These are phyloP conservation scores for Lolium rigidum DNA, from an alignment of 176 grass and related monocot species.

Conservation along the genomic window DNA sequence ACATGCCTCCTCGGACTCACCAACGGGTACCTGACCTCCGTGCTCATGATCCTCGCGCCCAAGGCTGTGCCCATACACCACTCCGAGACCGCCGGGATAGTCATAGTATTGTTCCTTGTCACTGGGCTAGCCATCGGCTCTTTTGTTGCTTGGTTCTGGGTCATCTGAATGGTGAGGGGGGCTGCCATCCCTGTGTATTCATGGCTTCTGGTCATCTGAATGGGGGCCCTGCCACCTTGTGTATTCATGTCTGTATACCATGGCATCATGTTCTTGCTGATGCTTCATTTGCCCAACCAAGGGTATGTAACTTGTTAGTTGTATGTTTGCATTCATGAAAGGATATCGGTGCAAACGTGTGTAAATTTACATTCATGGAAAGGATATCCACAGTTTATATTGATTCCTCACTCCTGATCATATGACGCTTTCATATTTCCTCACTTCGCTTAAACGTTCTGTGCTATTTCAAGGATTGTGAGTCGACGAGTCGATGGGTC, in stretches of 20 bases:
- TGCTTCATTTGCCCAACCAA: constrained; percentile 40
- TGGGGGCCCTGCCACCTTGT: neutral
- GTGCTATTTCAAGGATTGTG: no score
- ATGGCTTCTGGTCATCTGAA: constrained; percentile 18
- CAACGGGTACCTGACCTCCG: constrained; percentile 82
- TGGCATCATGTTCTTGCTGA: neutral
- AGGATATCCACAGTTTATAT: neutral
- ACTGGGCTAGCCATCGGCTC: constrained; percentile 75
- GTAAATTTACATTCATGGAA: constrained; percentile 34
- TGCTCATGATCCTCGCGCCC: constrained; percentile 91
- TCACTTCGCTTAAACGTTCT: neutral
- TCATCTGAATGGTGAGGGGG: constrained; percentile 50
- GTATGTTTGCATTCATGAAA: constrained; percentile 32
- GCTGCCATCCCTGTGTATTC: constrained; percentile 19
- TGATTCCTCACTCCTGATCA: neutral
- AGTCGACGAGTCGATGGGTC: no score
- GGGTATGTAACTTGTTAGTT: constrained; percentile 33
- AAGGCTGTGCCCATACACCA: constrained; percentile 91
- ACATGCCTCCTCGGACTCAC: constrained; percentile 81
- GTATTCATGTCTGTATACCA: constrained; percentile 25
- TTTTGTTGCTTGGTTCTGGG: constrained; percentile 87
- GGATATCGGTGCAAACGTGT: neutral
- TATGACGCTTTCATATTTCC: neutral
- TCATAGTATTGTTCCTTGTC: constrained; percentile 84
- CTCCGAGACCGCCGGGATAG: constrained; percentile 82